A percentile compares a stretch with the other conserved stretches of the same genome.
phyloP scores from a whole-genome alignment of 345 rosid species.

The Clarkia xantiana region DNA sequence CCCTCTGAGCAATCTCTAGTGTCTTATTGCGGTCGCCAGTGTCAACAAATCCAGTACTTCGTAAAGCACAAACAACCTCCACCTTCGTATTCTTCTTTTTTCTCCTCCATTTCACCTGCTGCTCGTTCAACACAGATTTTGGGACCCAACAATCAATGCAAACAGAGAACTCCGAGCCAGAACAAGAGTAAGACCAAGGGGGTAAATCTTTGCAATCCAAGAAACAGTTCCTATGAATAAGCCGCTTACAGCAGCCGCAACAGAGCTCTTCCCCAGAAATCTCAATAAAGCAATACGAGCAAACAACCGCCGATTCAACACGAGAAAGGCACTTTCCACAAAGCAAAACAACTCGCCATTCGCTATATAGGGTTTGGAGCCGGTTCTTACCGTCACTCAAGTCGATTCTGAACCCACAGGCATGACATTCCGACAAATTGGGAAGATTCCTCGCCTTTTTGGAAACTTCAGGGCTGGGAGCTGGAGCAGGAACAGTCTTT shows the following conservation, averaged over 20 bases:
- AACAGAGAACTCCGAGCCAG: conserved; percentile 16
- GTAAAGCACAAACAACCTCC: conserved; percentile 3
- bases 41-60: conserved; percentile 7
- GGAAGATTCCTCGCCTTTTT: conserved; percentile 44
- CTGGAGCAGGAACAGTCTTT: not conserved
- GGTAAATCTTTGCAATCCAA: conserved; percentile 10
- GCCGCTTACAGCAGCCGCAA: conserved; percentile 22
- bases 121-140: conserved; percentile 14
- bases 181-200: conserved; percentile 28
- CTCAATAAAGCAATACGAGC: conserved; percentile 40
- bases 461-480: not conserved
- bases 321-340: conserved; percentile 23
- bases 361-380: conserved; percentile 36
- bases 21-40: conserved; percentile 4
- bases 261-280: conserved; percentile 12
- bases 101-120: conserved; percentile 4
- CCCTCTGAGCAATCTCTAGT: conserved; percentile 14
- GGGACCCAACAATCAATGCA: conserved; percentile 66
- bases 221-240: conserved; percentile 30
- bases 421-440: conserved; percentile 39
- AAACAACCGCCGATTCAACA: conserved; percentile 25
- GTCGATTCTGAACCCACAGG: conserved; percentile 37
- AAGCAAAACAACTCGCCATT: conserved; percentile 40
- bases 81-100: conserved; percentile 1
- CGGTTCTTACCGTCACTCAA: conserved; percentile 18